phyloP scores from a whole-genome alignment of 345 rosid genomes.

The Limnanthes douglasii region DNA sequence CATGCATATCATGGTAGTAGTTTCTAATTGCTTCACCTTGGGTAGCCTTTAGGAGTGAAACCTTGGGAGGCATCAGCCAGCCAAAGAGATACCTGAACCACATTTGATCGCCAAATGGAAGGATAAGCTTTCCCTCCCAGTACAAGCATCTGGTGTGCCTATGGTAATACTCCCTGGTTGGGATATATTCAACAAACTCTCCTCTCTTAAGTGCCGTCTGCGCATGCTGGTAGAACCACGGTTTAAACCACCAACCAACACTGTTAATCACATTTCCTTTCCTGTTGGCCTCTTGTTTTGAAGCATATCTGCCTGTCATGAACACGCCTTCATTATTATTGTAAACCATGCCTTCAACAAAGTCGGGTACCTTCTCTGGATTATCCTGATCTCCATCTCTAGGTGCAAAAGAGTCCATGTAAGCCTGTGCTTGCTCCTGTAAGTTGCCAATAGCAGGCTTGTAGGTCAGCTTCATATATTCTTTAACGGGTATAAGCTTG shows the following conservation, averaged over 20 bases:
- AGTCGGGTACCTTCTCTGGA: constrained; percentile 69
- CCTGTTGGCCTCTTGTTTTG: constrained; percentile 81
- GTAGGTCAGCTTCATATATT: constrained; percentile 92
- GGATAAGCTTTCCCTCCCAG: constrained; percentile 99
- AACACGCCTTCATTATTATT: constrained; percentile 56
- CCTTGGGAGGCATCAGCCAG: constrained; percentile 99
- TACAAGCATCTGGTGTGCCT: constrained; percentile 95
- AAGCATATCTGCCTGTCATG: constrained; percentile 92
- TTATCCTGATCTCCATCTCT: constrained; percentile 79
- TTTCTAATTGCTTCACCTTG: constrained; percentile 98
- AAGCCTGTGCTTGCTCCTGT: constrained; percentile 60
- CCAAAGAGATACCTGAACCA: constrained; percentile 95
- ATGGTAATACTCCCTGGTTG: constrained; percentile 90
- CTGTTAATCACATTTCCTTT: constrained; percentile 77
- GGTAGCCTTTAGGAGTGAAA: constrained; percentile 93
- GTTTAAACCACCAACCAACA: constrained; percentile 98
- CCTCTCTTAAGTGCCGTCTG: constrained; percentile 70
- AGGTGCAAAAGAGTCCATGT: constrained; percentile 85
- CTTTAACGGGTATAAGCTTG: constrained; percentile 74
- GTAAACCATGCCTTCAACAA: constrained; percentile 91
- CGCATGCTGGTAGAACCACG: constrained; percentile 98
- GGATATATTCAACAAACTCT: constrained; percentile 94
- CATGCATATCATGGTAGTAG: constrained; percentile 96
- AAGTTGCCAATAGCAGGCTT: constrained; percentile 68
- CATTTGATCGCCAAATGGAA: constrained; percentile 89